Evolutionary conservation across 2,329 filamentous ascomycete genomes (phyloP).

Genomic region (Botrytis medusae): DNA sequence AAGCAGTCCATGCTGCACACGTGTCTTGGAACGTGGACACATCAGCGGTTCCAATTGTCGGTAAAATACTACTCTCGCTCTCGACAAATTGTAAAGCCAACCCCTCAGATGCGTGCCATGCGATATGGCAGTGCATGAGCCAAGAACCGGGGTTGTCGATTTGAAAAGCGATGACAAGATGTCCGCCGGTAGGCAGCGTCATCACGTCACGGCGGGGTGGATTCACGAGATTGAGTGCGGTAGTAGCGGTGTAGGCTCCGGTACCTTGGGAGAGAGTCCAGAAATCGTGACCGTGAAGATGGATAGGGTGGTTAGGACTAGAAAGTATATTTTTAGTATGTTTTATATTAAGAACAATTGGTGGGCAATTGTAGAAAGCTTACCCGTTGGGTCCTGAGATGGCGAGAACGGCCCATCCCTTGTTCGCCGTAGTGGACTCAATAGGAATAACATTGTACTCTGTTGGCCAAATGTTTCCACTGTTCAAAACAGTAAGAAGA

Average conservation of each 20-base stretch:
- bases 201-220: slow-evolving; percentile 55
- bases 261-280: slow-evolving; percentile 47
- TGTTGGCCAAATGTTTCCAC: slow-evolving; percentile 36
- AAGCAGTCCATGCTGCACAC: slow-evolving; percentile 31
- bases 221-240: slow-evolving; percentile 44
- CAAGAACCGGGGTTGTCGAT: slow-evolving; percentile 40
- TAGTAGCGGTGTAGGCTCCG: slow-evolving; percentile 41
- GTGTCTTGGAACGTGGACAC: slow-evolving; percentile 26
- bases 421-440: slow-evolving; percentile 43
- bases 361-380: slow-evolving; percentile 37
- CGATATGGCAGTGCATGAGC: slow-evolving; percentile 42
- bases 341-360: background rate
- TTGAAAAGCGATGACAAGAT: slow-evolving; percentile 38
- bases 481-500: slow-evolving; percentile 39
- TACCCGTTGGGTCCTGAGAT: slow-evolving; percentile 32
- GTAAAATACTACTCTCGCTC: slow-evolving; percentile 28
- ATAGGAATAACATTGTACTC: slow-evolving; percentile 35
- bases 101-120: slow-evolving; percentile 56
- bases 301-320: slow-evolving; percentile 41
- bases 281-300: slow-evolving; percentile 54
- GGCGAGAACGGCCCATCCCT: slow-evolving; percentile 32
- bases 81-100: slow-evolving; percentile 54
- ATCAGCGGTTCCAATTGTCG: slow-evolving; percentile 25
- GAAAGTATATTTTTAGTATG: background rate
- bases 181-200: slow-evolving; percentile 43